Conservation (phyloP, 1,284 basidiomycete species). For the Pholiota adiposa region DNA sequence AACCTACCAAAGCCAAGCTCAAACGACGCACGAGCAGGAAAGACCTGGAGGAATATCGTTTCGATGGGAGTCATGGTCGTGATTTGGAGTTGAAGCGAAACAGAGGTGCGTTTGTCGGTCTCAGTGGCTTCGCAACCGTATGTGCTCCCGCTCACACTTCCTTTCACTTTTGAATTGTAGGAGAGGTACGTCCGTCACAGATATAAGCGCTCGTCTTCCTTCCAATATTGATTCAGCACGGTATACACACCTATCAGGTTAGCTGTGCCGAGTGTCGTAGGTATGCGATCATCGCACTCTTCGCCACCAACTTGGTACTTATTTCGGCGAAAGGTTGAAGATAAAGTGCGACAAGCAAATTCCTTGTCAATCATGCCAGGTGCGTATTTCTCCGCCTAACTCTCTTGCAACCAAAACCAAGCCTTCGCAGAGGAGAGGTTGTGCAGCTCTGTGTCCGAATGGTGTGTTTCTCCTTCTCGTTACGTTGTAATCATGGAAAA, state of each 20-base stretch:
- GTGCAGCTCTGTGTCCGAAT: conserved; percentile 73
- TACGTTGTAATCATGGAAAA: neutral
- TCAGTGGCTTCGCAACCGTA: conserved; percentile 2
- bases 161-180: conserved; percentile 20
- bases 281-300: conserved; percentile 55
- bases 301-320: conserved; percentile 7
- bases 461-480: conserved; percentile 40
- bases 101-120: conserved; percentile 35
- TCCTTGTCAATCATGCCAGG: conserved; percentile 72
- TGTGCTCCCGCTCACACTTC: conserved; percentile 11
- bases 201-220: conserved; percentile 7
- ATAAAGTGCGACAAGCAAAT: conserved; percentile 80
- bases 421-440: conserved; percentile 50
- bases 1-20: conserved; percentile 49
- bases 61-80: conserved; percentile 52
- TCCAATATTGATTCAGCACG: conserved; percentile 5
- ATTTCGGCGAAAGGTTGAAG: conserved; percentile 54
- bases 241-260: conserved; percentile 40
- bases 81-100: conserved; percentile 59
- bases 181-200: conserved; percentile 33
- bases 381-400: conserved; percentile 28
- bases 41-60: conserved; percentile 51
- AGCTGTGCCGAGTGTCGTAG: conserved; percentile 70
- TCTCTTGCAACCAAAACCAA: no score
- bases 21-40: conserved; percentile 50